Evolutionary conservation across 192 early-diverging fungal species (phyloP), one percentile per base, ranked within the genome.

Genomic region (Coemansia guatemalensis): DNA sequence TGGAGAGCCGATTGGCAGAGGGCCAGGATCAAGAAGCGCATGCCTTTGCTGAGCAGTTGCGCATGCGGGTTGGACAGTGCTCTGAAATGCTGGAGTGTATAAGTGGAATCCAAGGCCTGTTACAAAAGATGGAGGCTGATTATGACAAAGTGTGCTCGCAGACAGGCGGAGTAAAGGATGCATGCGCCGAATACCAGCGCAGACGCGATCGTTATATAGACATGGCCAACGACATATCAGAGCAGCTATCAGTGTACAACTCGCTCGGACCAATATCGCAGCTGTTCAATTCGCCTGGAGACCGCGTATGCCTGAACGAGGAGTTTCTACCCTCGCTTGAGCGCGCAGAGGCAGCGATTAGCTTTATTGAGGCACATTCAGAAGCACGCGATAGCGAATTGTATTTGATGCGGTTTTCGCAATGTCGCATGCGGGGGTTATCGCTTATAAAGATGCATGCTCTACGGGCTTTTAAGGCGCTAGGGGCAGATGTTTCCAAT

Each of bases 371-470:
- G 39, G 18, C 9, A 30, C 73, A 58, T 18, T 69, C 86, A 26
- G 82, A 74, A 17, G 95, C 91, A 70, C 83, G 84, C 24, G 97
- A 99, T 75, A 88, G 93, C 7, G 94, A 95, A 58, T 85, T 98
- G 47, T 98, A 96, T 67, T 82, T 90, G 30, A 93, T 96, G 91
- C 84, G 94, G 21, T 97, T 95, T 70, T 82, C 91, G 20, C 95
- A 98, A 66, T 96, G 95, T 73, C 90, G 96, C 81, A 94, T 94
- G n/a, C 87, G 92, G 25, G 92, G 90, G 6, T 87, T 99, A 74
- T 88, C 95, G 21, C 75, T 97, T 33, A 94, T 99, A 70, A 98
- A 98, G 67, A 87, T 95, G 25, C 85, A 85, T 30, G 83, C 81
- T 4, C 75, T 95, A 69, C 85, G 91, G 24, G 74, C 71, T 17